Base-by-base conservation (phyloP, 805 yeast species). In the Schwanniomyces pseudopolymorphus region DNA sequence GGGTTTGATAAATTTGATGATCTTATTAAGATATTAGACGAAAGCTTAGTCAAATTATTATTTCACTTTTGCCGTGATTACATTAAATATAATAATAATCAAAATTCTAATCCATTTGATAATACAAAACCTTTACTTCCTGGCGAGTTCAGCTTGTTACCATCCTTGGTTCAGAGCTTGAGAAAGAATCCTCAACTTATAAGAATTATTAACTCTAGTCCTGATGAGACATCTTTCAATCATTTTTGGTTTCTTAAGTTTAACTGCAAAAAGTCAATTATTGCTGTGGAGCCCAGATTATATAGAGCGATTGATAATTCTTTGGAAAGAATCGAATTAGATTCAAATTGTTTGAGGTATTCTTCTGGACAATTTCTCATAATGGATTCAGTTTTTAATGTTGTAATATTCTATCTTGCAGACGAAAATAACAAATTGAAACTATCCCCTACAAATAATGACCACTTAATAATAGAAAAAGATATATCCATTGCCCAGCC, bases 151-250 rank as follows among this genome's bases (percentile, higher is more conserved):
- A 51, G 50, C 5, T 40, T 50, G 0, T 43, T 74, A 13, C 72
- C 75, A 1, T 46, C 59, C 13, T 57, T 64, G 42, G 54, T 67
- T 2, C 72, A 69, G 45, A 55, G 63, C 43, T 58, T 74, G 44
- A 54, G 73, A 41, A 59, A 64, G 43, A 69, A 69, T 42, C 69
- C 67, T 3, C 67, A 64, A 26, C 62, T 74, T 24, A 52, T 72
- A 7, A 55, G 62, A 33, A 64, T 69, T 3, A 72, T 71, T 54
- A 73, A 73, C 49, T 63, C 72, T 9, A 66, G 72, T 42, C 79
- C 78, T 0, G 79, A 74, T 45, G 78, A 74, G 51, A 70, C 77
- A n/a, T 72, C 77, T 11, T 64, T 51, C 48, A 61, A 70, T 47
- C 74, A 71, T 47, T 60, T 61, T 39, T 55, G 64, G 59, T 68